These are phyloP conservation scores for Cytidiella melzeri DNA, from an alignment of 768 basidiomycete genomes.

Conservation along the genomic window DNA sequence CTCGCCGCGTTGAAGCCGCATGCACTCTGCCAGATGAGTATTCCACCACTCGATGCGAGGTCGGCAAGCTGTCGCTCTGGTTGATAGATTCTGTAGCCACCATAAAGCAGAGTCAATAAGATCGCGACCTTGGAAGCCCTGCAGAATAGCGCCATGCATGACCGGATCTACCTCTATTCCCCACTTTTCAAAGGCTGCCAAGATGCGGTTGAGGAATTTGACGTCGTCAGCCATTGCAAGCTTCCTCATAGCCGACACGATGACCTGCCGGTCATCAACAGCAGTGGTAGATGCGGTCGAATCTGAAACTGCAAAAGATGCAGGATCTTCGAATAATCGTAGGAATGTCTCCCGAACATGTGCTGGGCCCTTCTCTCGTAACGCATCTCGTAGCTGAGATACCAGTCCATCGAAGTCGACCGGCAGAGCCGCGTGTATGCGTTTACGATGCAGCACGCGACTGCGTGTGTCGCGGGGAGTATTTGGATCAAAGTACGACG, in stretches of 20 bases:
- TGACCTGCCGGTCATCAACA: no score
- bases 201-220: neutral
- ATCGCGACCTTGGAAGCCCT: slow-evolving; percentile 41
- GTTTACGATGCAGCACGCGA: no score
- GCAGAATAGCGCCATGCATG: slow-evolving; percentile 44
- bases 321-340: neutral
- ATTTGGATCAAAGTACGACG: neutral
- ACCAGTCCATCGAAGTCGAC: neutral
- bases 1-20: slow-evolving; percentile 4
- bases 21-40: slow-evolving; percentile 39
- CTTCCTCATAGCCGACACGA: neutral
- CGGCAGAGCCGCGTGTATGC: neutral
- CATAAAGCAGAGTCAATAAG: slow-evolving; percentile 30
- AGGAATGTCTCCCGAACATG: neutral
- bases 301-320: neutral
- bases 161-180: slow-evolving; percentile 11
- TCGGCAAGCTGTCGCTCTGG: slow-evolving; percentile 37
- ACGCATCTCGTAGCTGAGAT: neutral
- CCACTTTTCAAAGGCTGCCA: neutral
- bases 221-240: neutral
- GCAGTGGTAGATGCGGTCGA: neutral
- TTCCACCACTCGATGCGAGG: slow-evolving; percentile 54
- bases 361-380: neutral
- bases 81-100: slow-evolving; percentile 51
- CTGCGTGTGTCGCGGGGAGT: no score